These are phyloP conservation scores for Lactarius sp. DNA, from an alignment of 768 basidiomycete genomes.

Conservation along the genomic window DNA sequence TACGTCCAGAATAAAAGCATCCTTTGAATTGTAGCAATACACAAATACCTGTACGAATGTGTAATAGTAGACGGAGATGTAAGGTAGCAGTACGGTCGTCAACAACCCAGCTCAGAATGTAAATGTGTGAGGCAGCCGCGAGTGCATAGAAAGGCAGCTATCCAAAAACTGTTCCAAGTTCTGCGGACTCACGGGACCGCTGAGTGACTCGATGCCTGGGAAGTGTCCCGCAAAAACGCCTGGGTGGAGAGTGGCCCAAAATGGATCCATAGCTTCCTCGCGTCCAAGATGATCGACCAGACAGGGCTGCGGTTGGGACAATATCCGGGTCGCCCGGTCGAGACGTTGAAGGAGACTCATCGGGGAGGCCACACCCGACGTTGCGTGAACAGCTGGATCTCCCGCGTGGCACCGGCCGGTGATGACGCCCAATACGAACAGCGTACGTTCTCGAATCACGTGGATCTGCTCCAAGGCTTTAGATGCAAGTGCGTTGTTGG, in stretches of 20 bases:
- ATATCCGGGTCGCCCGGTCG: slow-evolving; percentile 23
- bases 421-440: slow-evolving; percentile 19
- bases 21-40: slow-evolving; percentile 18
- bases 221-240: slow-evolving; percentile 27
- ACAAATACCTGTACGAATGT: not conserved
- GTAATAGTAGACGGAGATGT: not conserved
- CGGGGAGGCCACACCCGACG: not conserved
- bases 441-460: slow-evolving; percentile 25
- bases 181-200: slow-evolving; percentile 21
- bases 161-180: slow-evolving; percentile 27
- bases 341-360: slow-evolving; percentile 19
- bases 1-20: slow-evolving; percentile 45
- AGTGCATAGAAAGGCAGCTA: slow-evolving; percentile 26
- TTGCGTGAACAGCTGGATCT: not conserved
- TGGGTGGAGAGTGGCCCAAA: slow-evolving; percentile 21
- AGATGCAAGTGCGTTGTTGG: slow-evolving; percentile 22
- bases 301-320: slow-evolving; percentile 20
- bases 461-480: slow-evolving; percentile 25
- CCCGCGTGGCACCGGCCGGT: slow-evolving; percentile 11
- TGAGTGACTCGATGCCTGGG: slow-evolving; percentile 28
- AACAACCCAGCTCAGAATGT: slow-evolving; percentile 4
- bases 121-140: slow-evolving; percentile 20
- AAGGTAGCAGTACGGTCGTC: not conserved
- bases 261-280: slow-evolving; percentile 18
- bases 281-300: slow-evolving; percentile 24